Base-by-base conservation (phyloP, 2,329 filamentous ascomycete genomes). In the Teratosphaeria destructans region DNA sequence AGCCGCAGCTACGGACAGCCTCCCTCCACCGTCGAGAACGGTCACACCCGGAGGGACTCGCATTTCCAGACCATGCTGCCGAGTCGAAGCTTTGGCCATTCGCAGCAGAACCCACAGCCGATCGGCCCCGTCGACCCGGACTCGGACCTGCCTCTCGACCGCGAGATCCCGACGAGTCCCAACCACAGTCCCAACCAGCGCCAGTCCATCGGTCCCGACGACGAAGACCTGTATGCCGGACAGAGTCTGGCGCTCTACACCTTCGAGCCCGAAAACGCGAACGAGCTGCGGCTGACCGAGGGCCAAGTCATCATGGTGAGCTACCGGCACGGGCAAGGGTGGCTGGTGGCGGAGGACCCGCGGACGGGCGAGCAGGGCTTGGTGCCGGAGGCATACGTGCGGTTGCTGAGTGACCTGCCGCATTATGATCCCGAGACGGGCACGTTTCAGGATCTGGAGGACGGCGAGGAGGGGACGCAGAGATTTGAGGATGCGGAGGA, bases 231-330 rank as follows among this genome's bases (percentile, higher is more conserved):
- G 73, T 96, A 96, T 84, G 92, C 96, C 70, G 94, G 94, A 55
- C 96, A 95, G 72, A 92, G 91, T 11, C 90, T 99, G 32, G 94
- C 94, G 6, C 79, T 99, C 26, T 99, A 96, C 72, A 92, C 96
- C 72, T 99, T 99, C 75, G 86, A 86, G 67, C 84, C 92, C 35
- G 93, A 97, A 74, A 96, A 97, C 72, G 91, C 96, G 72, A 99
- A 97, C 71, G 94, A 99, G 74, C 78, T 99, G 60, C 90, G 91
- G 3, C 78, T 99, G 54, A 86, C 90, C 0, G 94, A 99, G 75
- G 94, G 94, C 5, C 94, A 99, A 71, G 90, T 96, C 60, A 96
- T 99, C 59, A 88, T 94, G 79, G 92, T 99, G 27, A 95, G 90
- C 16, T 99, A 97, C 73, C 84, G 94, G 52, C 92, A 97, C 71